phyloP scores from a whole-genome alignment of 78 protist genomes.

The Chrysochromulina tobinii region DNA sequence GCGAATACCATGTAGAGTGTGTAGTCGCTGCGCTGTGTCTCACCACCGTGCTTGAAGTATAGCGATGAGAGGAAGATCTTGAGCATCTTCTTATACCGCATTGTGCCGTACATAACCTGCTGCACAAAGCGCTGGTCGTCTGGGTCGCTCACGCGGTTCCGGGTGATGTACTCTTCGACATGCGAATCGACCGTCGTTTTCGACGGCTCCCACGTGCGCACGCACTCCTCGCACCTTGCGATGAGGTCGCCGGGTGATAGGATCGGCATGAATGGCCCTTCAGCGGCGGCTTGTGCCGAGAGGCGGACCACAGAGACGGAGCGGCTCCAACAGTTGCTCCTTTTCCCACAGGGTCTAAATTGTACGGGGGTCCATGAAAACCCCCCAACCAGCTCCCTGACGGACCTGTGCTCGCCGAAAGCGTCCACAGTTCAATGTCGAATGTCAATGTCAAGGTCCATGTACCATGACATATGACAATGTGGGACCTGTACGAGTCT shows the following conservation, averaged over 20 bases:
- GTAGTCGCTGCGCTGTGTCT: background rate
- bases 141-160: background rate
- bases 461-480: too few relatives aligned
- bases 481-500: too few relatives aligned
- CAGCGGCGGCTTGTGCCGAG: too few relatives aligned
- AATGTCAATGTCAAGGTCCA: too few relatives aligned
- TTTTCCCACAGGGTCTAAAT: too few relatives aligned
- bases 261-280: too few relatives aligned
- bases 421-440: too few relatives aligned
- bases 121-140: background rate
- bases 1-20: background rate
- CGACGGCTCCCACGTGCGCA: background rate
- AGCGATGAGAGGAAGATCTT: background rate
- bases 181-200: background rate
- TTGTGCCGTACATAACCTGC: background rate
- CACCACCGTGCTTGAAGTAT: background rate
- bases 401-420: too few relatives aligned
- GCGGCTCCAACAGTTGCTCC: too few relatives aligned
- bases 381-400: too few relatives aligned
- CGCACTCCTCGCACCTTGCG: background rate
- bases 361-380: too few relatives aligned
- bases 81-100: conserved; percentile 12
- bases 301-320: too few relatives aligned
- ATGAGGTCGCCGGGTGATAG: background rate
- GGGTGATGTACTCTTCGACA: background rate